Base-by-base conservation (phyloP, 768 basidiomycete genomes). In the Naganishia randhawae region DNA sequence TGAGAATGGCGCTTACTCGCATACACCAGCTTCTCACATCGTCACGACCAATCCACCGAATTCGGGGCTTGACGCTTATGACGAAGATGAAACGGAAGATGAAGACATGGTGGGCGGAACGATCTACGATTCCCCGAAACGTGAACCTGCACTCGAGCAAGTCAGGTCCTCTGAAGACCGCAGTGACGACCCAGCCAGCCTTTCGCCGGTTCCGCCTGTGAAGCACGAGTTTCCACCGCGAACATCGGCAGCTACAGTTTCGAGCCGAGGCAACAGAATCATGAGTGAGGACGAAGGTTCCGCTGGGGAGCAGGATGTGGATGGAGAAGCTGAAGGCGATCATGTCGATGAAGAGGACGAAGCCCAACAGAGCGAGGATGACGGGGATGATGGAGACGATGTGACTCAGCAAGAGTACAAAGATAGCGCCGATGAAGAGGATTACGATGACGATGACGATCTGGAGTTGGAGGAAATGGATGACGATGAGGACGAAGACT, bases 401-500 rank as follows among this genome's bases (percentile, higher is more conserved):
- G 62, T 32, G n/a, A 32, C 25, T 14, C 42, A 48, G 14, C 42
- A 63, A n/a, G 62, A 45, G 3, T 45, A 50, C 41, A 50, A 63
- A n/a, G 62, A 45, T 42, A 50, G 48, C 29, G 48, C 62, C 41
- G 62, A 63, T 31, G 62, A 45, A 39, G 65, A 66, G 51, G 65
- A 39, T n/a, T 55, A 53, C 13, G 54, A 37, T 0, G 67, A 63
- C 41, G 67, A 71, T 3, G 69, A 66, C 17, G 69, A 67, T n/a
- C 54, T 53, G 1, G 71, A 53, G 25, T 37, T 69, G 31, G 70
- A 70, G 16, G 68, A 71, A 1, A 51, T 57, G 62, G 69, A 74
- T 14, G 72, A 66, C 33, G 68, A 68, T 25, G 68, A 61, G 27
- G 65, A 73, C 41, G 68, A 63, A 33, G 65, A 65, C n/a, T 54